These are phyloP conservation scores for Xerocomellus chrysenteron DNA, from an alignment of 768 basidiomycete genomes.

Conservation along the genomic window DNA sequence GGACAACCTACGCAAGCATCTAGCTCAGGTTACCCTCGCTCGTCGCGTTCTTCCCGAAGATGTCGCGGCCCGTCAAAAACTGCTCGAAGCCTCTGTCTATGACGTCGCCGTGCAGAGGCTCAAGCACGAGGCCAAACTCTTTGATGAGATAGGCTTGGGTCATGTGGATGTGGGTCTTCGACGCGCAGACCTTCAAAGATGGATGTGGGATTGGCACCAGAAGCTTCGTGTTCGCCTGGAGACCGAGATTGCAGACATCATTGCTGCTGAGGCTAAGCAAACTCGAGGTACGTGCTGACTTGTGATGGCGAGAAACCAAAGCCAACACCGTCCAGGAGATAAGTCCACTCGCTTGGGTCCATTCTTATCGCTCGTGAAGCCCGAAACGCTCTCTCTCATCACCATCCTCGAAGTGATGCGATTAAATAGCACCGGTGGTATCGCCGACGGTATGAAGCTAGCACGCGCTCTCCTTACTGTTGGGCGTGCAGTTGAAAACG, in stretches of 20 bases:
- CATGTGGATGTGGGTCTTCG: constrained; percentile 43
- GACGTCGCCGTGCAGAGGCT: constrained; percentile 76
- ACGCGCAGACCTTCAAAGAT: constrained; percentile 55
- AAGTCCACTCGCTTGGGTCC: constrained; percentile 48
- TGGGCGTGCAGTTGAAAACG: constrained; percentile 83
- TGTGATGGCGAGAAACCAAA: not conserved
- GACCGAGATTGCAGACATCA: constrained; percentile 49
- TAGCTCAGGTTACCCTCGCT: constrained; percentile 61
- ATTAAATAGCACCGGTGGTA: constrained; percentile 70
- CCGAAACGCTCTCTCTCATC: constrained; percentile 81
- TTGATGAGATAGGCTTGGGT: constrained; percentile 58
- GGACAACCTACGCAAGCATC: constrained; percentile 64
- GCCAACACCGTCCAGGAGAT: constrained; percentile 6
- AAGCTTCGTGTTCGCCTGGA: constrained; percentile 53
- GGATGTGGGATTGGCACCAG: constrained; percentile 89
- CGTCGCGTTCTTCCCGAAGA: constrained; percentile 66
- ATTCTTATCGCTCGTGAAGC: constrained; percentile 71
- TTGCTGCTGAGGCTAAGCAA: constrained; percentile 34
- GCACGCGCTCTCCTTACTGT: constrained; percentile 76
- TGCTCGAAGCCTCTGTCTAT: constrained; percentile 84
- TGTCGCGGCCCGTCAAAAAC: constrained; percentile 69
- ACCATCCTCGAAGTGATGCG: constrained; percentile 90
- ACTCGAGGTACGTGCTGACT: constrained; percentile 18
- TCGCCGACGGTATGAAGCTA: constrained; percentile 87
- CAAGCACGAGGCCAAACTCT: constrained; percentile 56